Evolutionary conservation across 2,329 filamentous ascomycete genomes (phyloP).

Genomic region (Aspergillus floridensis): DNA sequence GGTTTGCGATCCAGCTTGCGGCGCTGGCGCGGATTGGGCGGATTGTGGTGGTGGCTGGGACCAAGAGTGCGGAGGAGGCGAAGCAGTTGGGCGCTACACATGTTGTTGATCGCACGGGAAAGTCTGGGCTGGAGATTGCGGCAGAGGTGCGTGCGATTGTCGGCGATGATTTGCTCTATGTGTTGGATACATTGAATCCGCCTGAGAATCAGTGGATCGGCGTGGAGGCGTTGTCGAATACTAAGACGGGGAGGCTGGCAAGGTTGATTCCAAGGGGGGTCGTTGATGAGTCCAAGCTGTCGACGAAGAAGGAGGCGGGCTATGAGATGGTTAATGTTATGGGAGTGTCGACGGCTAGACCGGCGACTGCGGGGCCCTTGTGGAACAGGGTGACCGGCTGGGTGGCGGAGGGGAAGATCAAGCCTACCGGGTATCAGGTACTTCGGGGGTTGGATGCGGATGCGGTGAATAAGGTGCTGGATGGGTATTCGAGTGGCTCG

Average conservation of each 20-base stretch:
- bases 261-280: constrained; percentile 14
- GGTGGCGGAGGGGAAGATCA: constrained; percentile 32
- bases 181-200: constrained; percentile 36
- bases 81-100: constrained; percentile 41
- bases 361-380: constrained; percentile 29
- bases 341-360: constrained; percentile 27
- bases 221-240: constrained; percentile 35
- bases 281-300: constrained; percentile 27
- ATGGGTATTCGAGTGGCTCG: constrained; percentile 30
- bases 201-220: constrained; percentile 27
- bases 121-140: constrained; percentile 23
- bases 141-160: constrained; percentile 35
- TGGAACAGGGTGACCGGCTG: constrained; percentile 33
- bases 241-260: constrained; percentile 36
- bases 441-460: constrained; percentile 34
- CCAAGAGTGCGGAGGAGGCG: constrained; percentile 27
- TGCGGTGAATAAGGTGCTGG: constrained; percentile 39
- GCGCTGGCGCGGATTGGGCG: constrained; percentile 35
- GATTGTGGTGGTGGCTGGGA: constrained; percentile 39
- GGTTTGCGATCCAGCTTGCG: constrained; percentile 25
- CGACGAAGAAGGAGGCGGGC: constrained; percentile 30
- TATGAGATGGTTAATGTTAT: constrained; percentile 30
- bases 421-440: constrained; percentile 29
- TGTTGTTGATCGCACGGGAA: constrained; percentile 40
- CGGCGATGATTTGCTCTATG: constrained; percentile 42